Conservation (phyloP, 805 yeast species). For the Clavispora santaluciae region DNA sequence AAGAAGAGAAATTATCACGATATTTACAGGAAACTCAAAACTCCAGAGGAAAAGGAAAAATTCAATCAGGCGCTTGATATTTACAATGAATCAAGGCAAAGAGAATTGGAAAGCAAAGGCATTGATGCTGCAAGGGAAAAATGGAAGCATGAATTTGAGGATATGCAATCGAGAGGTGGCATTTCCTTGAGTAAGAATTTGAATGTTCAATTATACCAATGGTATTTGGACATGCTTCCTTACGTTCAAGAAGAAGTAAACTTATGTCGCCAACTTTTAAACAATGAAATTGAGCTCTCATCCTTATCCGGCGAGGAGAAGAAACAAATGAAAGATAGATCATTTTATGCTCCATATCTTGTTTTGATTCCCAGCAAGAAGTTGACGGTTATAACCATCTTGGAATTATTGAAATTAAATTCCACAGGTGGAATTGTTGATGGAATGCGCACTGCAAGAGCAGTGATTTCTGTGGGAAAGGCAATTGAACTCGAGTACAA, state of each 20-base stretch:
- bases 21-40: constrained; percentile 49
- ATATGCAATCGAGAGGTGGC: constrained; percentile 54
- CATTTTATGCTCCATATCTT: constrained; percentile 73
- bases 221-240: constrained; percentile 77
- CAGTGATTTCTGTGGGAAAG: constrained; percentile 74
- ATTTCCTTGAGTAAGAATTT: constrained; percentile 52
- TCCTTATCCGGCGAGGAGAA: constrained; percentile 10
- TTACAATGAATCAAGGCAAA: constrained; percentile 73
- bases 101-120: constrained; percentile 69
- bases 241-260: constrained; percentile 61
- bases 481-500: constrained; percentile 83
- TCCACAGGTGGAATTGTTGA: constrained; percentile 72
- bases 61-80: constrained; percentile 67
- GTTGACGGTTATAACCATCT: constrained; percentile 75
- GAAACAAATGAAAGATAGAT: constrained; percentile 37
- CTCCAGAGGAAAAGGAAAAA: constrained; percentile 36
- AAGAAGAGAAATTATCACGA: constrained; percentile 60
- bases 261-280: constrained; percentile 45
- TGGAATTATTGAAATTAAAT: constrained; percentile 72
- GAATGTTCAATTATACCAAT: constrained; percentile 73
- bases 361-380: constrained; percentile 71
- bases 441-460: constrained; percentile 81
- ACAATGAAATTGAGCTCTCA: constrained; percentile 16
- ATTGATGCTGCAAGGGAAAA: constrained; percentile 80
- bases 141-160: constrained; percentile 83